A percentile compares a stretch with the other conserved stretches of the same genome.
phyloP scores from a whole-genome alignment of 1,139 yeast genomes.

The Pichia sp. region DNA sequence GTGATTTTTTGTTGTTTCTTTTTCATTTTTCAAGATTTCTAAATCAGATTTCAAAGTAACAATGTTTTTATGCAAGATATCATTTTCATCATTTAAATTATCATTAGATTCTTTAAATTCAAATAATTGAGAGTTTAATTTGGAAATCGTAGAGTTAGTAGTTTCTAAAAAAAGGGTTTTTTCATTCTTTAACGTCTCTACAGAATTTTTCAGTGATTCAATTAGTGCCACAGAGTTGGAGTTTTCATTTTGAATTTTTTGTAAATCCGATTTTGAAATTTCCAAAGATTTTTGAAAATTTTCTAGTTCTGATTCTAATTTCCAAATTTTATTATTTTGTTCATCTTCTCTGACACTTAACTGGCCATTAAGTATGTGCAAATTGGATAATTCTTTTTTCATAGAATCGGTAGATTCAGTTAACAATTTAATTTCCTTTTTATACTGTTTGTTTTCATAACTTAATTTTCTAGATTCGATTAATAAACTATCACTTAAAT shows the following conservation, averaged over 20 bases:
- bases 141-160: conserved; percentile 33
- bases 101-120: conserved; percentile 47
- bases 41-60: conserved; percentile 29
- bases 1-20: neutral
- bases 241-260: conserved; percentile 33
- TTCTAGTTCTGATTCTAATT: conserved; percentile 36
- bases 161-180: conserved; percentile 37
- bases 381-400: conserved; percentile 35
- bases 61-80: conserved; percentile 43
- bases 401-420: conserved; percentile 29
- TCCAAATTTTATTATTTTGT: conserved; percentile 71
- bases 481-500: conserved; percentile 71
- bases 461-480: conserved; percentile 74
- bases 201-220: conserved; percentile 36
- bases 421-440: conserved; percentile 37
- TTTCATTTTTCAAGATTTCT: conserved; percentile 21
- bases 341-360: conserved; percentile 34
- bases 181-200: conserved; percentile 45
- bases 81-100: conserved; percentile 61
- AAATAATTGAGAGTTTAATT: conserved; percentile 37
- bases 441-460: conserved; percentile 56
- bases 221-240: conserved; percentile 21
- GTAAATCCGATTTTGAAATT: conserved; percentile 18
- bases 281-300: conserved; percentile 16
- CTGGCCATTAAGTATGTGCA: conserved; percentile 31